Evolutionary conservation across 2,329 filamentous ascomycete species (phyloP).

Genomic region (Rhynchosporium graminicola): DNA sequence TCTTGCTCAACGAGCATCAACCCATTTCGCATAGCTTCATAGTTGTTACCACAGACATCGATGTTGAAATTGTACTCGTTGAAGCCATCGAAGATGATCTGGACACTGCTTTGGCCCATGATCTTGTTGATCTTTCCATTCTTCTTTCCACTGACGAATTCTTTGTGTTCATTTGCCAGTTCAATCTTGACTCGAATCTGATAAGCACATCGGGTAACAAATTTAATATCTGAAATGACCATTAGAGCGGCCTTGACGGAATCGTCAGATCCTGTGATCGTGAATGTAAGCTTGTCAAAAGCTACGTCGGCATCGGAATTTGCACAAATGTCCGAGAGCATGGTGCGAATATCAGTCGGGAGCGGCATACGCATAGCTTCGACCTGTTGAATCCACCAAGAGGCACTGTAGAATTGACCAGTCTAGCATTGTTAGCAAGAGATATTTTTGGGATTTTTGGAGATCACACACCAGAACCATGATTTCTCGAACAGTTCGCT

Average conservation of each 20-base stretch:
- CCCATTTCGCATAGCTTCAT: slow-evolving; percentile 92
- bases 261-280: slow-evolving; percentile 93
- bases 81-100: slow-evolving; percentile 98
- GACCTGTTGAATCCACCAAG: slow-evolving; percentile 87
- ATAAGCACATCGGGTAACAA: slow-evolving; percentile 83
- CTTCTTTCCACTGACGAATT: slow-evolving; percentile 99
- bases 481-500: slow-evolving; percentile 91
- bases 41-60: slow-evolving; percentile 88
- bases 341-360: slow-evolving; percentile 74
- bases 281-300: slow-evolving; percentile 92
- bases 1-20: slow-evolving; percentile 94
- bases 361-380: slow-evolving; percentile 64
- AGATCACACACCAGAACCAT: slow-evolving; percentile 76
- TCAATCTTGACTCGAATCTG: slow-evolving; percentile 98
- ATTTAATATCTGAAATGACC: slow-evolving; percentile 88
- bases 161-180: slow-evolving; percentile 98
- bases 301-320: slow-evolving; percentile 94
- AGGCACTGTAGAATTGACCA: slow-evolving; percentile 95
- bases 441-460: slow-evolving; percentile 4
- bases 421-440: slow-evolving; percentile 55
- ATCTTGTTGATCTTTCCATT: slow-evolving; percentile 99
- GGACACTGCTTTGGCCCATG: slow-evolving; percentile 98
- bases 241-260: slow-evolving; percentile 93
- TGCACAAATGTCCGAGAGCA: slow-evolving; percentile 93
- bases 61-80: slow-evolving; percentile 99